These are phyloP conservation scores for Claviceps sp. DNA, from an alignment of 2,329 filamentous ascomycete species.

Conservation along the genomic window DNA sequence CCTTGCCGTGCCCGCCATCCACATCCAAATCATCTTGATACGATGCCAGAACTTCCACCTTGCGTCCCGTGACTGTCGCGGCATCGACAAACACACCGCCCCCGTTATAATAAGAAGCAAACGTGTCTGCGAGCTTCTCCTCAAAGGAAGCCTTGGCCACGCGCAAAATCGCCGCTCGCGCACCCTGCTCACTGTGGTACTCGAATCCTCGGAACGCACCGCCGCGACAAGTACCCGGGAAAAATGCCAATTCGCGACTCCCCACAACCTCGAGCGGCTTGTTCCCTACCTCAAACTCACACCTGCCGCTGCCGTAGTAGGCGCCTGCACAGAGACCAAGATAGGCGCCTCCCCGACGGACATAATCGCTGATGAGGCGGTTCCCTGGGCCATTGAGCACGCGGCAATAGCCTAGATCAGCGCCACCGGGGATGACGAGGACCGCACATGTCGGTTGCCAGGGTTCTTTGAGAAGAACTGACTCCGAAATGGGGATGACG, in stretches of 20 bases:
- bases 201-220: slow-evolving; percentile 80
- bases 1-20: slow-evolving; percentile 57
- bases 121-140: slow-evolving; percentile 42
- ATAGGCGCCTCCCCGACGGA: slow-evolving; percentile 73
- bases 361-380: slow-evolving; percentile 67
- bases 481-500: slow-evolving; percentile 70
- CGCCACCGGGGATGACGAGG: slow-evolving; percentile 83
- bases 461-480: slow-evolving; percentile 75
- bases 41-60: slow-evolving; percentile 69
- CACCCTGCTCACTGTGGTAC: slow-evolving; percentile 78
- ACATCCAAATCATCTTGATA: slow-evolving; percentile 66
- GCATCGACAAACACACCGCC: slow-evolving; percentile 87
- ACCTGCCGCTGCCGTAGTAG: slow-evolving; percentile 71
- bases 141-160: slow-evolving; percentile 48
- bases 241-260: slow-evolving; percentile 74
- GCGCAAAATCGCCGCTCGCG: slow-evolving; percentile 54
- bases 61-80: slow-evolving; percentile 42
- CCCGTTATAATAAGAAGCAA: slow-evolving; percentile 82
- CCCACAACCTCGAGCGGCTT: slow-evolving; percentile 69
- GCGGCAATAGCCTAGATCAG: slow-evolving; percentile 84
- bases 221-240: slow-evolving; percentile 72
- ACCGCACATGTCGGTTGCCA: slow-evolving; percentile 81
- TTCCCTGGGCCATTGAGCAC: slow-evolving; percentile 82
- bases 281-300: slow-evolving; percentile 87
- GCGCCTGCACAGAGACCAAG: slow-evolving; percentile 89